Percentiles rank a stretch among this genome's conserved stretches.
Evolutionary conservation across 306 rosid species (phyloP).

Genomic region (Begonia fuchsioides): DNA sequence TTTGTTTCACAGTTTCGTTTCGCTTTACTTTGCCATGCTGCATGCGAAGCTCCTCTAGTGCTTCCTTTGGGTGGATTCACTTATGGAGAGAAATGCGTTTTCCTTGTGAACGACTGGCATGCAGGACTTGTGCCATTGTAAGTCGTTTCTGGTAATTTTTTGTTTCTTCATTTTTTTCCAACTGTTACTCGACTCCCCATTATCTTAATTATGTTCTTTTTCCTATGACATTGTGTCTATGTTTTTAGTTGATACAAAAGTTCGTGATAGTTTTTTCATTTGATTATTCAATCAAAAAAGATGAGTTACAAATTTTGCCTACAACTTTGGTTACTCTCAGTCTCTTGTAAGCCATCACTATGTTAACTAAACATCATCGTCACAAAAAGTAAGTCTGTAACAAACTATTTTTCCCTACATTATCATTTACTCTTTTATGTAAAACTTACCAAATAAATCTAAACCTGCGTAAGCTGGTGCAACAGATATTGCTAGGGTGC

Average conservation of each 20-base stretch:
- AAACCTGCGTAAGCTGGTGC: too few relatives aligned
- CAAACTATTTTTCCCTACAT: background rate
- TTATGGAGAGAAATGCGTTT: constrained; percentile 60
- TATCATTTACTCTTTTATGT: background rate
- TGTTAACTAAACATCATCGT: too few relatives aligned
- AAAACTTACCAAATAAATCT: too few relatives aligned
- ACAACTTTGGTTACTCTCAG: background rate
- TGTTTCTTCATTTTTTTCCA: background rate
- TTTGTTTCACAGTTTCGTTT: constrained; percentile 85
- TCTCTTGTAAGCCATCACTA: background rate
- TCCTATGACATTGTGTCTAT: background rate
- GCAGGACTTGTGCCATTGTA: constrained; percentile 87
- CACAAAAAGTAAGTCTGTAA: too few relatives aligned
- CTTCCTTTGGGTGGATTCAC: constrained; percentile 79
- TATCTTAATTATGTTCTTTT: background rate
- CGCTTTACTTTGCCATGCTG: constrained; percentile 91
- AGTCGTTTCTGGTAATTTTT: constrained; percentile 14
- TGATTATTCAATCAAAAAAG: background rate
- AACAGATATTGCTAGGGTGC: constrained; percentile 2
- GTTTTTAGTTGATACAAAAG: too few relatives aligned
- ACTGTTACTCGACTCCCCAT: background rate
- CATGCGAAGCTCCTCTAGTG: constrained; percentile 86
- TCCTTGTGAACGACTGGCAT: constrained; percentile 89
- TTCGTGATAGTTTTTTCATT: background rate
- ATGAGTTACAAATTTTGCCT: background rate